Evolutionary conservation across 2,329 filamentous ascomycete species (phyloP).

Genomic region (Talaromyces sp.): DNA sequence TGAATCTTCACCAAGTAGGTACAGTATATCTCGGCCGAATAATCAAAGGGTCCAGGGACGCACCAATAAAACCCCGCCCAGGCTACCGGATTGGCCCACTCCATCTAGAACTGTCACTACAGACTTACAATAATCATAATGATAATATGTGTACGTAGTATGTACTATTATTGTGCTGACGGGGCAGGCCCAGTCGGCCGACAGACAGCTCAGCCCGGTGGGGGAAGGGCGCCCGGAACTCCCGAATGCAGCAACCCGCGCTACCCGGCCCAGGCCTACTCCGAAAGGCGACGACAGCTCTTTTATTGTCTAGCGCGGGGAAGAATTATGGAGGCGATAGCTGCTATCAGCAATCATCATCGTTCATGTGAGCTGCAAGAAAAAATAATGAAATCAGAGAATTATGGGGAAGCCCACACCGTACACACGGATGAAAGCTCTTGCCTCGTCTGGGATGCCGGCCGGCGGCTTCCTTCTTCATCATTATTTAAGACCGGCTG

Average conservation of each 20-base stretch:
- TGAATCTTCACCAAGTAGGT: too few relatives aligned
- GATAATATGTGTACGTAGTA: too few relatives aligned
- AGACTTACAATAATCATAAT: too few relatives aligned
- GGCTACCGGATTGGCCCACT: background rate
- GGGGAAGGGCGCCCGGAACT: background rate
- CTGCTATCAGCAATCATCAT: background rate
- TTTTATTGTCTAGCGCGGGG: background rate
- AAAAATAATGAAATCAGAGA: conserved; percentile 3
- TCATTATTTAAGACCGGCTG: background rate
- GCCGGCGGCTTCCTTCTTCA: background rate
- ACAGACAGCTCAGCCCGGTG: background rate
- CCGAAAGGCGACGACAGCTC: background rate
- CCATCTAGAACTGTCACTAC: too few relatives aligned
- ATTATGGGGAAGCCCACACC: conserved; percentile 10
- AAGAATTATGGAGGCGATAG: background rate
- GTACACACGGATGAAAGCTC: background rate
- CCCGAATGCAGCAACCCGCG: background rate
- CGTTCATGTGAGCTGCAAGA: conserved; percentile 26
- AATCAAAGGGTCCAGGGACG: background rate
- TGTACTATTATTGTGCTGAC: too few relatives aligned
- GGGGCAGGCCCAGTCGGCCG: background rate
- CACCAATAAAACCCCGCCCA: background rate
- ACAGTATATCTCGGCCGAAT: background rate
- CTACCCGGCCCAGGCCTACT: background rate
- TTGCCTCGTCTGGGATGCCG: background rate